These are phyloP conservation scores for Leccinum insigne DNA, from an alignment of 1,284 basidiomycete species.

Conservation along the genomic window DNA sequence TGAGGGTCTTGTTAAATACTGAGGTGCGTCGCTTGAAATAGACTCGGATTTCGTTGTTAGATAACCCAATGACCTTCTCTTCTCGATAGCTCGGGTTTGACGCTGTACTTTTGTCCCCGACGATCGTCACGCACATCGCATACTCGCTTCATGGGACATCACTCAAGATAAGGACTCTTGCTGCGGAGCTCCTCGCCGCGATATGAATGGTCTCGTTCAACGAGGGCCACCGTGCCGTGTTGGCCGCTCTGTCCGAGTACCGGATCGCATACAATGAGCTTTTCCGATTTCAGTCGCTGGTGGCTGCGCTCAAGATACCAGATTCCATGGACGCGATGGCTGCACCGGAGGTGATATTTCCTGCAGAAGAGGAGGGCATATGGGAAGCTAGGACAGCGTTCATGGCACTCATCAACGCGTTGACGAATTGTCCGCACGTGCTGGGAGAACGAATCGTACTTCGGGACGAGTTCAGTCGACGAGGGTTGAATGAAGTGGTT, in stretches of 20 bases:
- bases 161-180: constrained; percentile 70
- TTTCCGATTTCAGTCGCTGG: constrained; percentile 80
- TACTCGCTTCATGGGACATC: constrained; percentile 70
- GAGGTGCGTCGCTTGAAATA: constrained; percentile 52
- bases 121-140: constrained; percentile 72
- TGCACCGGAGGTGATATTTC: constrained; percentile 38
- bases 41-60: constrained; percentile 29
- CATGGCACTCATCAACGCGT: constrained; percentile 80
- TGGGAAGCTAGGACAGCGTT: constrained; percentile 84
- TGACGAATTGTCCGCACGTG: constrained; percentile 75
- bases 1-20: constrained; percentile 84
- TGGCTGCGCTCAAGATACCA: constrained; percentile 63
- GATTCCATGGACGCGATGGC: constrained; percentile 39
- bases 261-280: constrained; percentile 68
- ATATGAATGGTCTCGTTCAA: constrained; percentile 75
- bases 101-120: constrained; percentile 64
- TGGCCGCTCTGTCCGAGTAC: constrained; percentile 81
- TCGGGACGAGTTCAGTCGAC: constrained; percentile 77
- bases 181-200: constrained; percentile 81
- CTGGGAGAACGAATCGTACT: constrained; percentile 79
- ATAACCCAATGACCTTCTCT: constrained; percentile 4
- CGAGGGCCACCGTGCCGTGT: constrained; percentile 74
- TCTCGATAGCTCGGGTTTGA: constrained; percentile 66
- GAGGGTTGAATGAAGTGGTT: constrained; percentile 83
- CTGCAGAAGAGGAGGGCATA: constrained; percentile 58